Conservation (phyloP, 768 basidiomycete genomes). For the Lepiota brunneoincarnata region DNA sequence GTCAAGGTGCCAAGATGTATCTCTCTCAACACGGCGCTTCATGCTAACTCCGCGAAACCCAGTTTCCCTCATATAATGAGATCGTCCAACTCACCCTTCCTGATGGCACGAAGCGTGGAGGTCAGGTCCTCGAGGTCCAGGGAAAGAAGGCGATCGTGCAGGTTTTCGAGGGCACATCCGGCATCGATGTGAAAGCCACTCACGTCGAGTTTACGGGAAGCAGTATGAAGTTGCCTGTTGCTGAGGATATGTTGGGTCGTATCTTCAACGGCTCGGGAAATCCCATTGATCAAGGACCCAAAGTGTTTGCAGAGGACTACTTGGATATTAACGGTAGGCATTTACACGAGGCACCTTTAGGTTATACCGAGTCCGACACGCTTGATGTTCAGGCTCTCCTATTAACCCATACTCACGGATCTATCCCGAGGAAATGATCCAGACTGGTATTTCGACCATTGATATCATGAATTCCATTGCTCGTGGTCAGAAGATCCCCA, state of each 20-base stretch:
- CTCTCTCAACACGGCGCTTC: background rate
- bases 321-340: slow-evolving; percentile 94
- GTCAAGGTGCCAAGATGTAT: slow-evolving; percentile 68
- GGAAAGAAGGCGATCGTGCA: slow-evolving; percentile 99
- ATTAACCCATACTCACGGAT: slow-evolving; percentile 98
- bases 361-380: background rate
- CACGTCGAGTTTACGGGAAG: slow-evolving; percentile 98
- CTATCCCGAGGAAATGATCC: slow-evolving; percentile 99
- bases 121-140: slow-evolving; percentile 96
- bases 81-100: slow-evolving; percentile 95
- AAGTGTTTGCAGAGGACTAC: slow-evolving; percentile 99
- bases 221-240: slow-evolving; percentile 98
- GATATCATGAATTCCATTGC: slow-evolving; percentile 99
- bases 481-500: slow-evolving; percentile 99
- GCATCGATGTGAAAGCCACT: slow-evolving; percentile 95
- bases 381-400: slow-evolving; percentile 68
- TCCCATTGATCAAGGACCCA: slow-evolving; percentile 97
- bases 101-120: slow-evolving; percentile 92
- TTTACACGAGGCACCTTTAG: background rate
- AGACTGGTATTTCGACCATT: slow-evolving; percentile 99
- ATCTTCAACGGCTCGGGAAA: slow-evolving; percentile 99
- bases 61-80: slow-evolving; percentile 99
- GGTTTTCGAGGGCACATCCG: slow-evolving; percentile 97
- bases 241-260: slow-evolving; percentile 98
- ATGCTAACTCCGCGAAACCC: slow-evolving; percentile 10